These are phyloP conservation scores for Vitis rotundifolia DNA, from an alignment of 164 flowering plant genomes.

Conservation along the genomic window DNA sequence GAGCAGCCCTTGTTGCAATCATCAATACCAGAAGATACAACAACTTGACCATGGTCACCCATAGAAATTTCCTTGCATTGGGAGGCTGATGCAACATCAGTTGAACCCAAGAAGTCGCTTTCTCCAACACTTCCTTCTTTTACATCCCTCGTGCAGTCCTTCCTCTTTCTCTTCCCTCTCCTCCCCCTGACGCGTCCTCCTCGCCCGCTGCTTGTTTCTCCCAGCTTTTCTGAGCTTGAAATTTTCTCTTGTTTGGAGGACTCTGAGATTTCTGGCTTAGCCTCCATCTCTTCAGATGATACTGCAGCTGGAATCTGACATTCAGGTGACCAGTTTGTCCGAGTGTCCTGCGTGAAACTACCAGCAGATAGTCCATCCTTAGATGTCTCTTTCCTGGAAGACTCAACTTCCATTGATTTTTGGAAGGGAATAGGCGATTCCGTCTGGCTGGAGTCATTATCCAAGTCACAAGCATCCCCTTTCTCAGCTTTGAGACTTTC, in stretches of 20 bases:
- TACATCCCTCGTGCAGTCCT: conserved; percentile 37
- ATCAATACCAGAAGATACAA: conserved; percentile 16
- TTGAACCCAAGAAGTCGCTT: conserved; percentile 43
- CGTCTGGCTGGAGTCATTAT: conserved; percentile 40
- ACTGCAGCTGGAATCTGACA: conserved; percentile 27
- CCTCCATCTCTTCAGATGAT: conserved; percentile 22
- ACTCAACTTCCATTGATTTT: conserved; percentile 39
- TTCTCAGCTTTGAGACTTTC: conserved; percentile 51
- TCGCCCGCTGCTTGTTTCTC: conserved; percentile 17
- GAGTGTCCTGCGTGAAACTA: conserved; percentile 60
- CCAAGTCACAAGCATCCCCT: conserved; percentile 20
- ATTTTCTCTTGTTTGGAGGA: conserved; percentile 23
- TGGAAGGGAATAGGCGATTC: conserved; percentile 43
- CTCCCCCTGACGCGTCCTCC: conserved; percentile 40
- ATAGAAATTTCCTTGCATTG: conserved; percentile 37
- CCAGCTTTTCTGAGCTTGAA: conserved; percentile 14
- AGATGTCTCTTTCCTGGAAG: conserved; percentile 39
- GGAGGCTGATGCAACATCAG: conserved; percentile 17
- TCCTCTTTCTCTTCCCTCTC: conserved; percentile 85
- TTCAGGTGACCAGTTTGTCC: conserved; percentile 35
- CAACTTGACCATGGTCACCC: conserved; percentile 22
- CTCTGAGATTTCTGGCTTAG: conserved; percentile 22
- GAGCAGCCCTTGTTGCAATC: conserved; percentile 13
- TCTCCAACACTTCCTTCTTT: conserved; percentile 63
- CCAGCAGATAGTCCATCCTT: conserved; percentile 62